Evolutionary conservation across 1,284 basidiomycete species (phyloP), one percentile per base, ranked within the genome.

Genomic region (Singerocomus inundabilis): DNA sequence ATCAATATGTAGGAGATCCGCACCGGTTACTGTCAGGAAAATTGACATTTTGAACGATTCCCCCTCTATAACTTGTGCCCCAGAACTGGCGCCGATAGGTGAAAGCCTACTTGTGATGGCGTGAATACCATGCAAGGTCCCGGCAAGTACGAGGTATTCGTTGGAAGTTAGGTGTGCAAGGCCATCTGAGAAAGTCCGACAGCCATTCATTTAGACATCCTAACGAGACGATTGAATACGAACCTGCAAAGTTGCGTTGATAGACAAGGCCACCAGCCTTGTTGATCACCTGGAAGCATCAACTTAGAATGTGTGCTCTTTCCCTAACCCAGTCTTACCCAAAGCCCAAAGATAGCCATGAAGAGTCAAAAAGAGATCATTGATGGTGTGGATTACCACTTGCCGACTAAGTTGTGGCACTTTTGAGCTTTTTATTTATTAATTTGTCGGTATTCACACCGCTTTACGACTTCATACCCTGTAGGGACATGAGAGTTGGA

Each of bases 251-350:
- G 62, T 87, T 92, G 52, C 91, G 82, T 62, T 95, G 91, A 72
- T 95, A 99, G 52, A 98, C 90, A 35, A 99, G 81, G 15, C 96
- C 97, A 25, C 96, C 96, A 15, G 97, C 97, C 75, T 99, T 99
- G 74, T 98, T 99, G 67, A 99, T 98, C 54, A 98, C 89, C 94
- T 91, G 46, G 44, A 52, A 48, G 21, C 26, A 43, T 35, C 16
- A 30, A 16, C 26, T 53, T 29, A 56, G 49, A 44, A 40, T 13
- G 26, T 5, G 37, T 32, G 5, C 44, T 15, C 4, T 28, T 35
- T 30, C 46, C 49, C 18, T 39, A 28, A 40, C 28, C 54, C 25
- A 58, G 59, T 54, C 62, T 52, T 72, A 88, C 88, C 88, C 92
- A 93, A 47, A 95, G 80, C 57, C 85, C 82, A 64, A 81, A 91